phyloP scores from a whole-genome alignment of 805 yeast genomes.

The Hanseniaspora guilliermondii region DNA sequence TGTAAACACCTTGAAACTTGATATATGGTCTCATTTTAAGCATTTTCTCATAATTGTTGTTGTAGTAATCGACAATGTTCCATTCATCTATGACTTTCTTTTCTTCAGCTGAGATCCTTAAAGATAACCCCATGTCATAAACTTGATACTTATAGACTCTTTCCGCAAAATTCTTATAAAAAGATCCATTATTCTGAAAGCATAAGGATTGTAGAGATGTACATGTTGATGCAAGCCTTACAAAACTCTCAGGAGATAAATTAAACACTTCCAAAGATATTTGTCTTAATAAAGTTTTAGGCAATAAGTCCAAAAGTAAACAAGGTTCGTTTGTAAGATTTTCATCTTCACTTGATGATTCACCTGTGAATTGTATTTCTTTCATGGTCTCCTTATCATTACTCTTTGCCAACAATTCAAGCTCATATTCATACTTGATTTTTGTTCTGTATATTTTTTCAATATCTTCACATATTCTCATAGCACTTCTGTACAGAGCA shows the following conservation, averaged over 20 bases:
- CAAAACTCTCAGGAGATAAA: conserved; percentile 51
- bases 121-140: conserved; percentile 3
- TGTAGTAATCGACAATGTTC: conserved; percentile 32
- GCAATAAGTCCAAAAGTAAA: conserved; percentile 33
- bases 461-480: conserved; percentile 42
- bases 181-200: conserved; percentile 33
- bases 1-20: conserved; percentile 72
- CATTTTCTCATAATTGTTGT: conserved; percentile 30
- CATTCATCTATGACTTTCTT: conserved; percentile 21
- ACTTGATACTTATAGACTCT: conserved; percentile 30
- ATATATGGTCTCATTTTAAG: conserved; percentile 54
- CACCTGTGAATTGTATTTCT: too few species aligned
- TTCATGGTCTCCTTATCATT: conserved; percentile 9
- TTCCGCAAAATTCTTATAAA: conserved; percentile 41
- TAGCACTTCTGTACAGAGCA: conserved; percentile 56
- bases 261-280: conserved; percentile 38
- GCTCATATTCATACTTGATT: conserved; percentile 34
- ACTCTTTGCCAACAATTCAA: conserved; percentile 18
- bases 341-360: conserved; percentile 18
- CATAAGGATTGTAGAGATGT: conserved; percentile 44
- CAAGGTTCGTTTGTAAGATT: conserved; percentile 27
- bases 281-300: conserved; percentile 46
- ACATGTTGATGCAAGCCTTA: conserved; percentile 48
- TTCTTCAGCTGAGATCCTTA: conserved; percentile 3
- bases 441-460: conserved; percentile 56